Conservation (phyloP, 352 stramenopile genomes). For the Globisporangium canariense region DNA sequence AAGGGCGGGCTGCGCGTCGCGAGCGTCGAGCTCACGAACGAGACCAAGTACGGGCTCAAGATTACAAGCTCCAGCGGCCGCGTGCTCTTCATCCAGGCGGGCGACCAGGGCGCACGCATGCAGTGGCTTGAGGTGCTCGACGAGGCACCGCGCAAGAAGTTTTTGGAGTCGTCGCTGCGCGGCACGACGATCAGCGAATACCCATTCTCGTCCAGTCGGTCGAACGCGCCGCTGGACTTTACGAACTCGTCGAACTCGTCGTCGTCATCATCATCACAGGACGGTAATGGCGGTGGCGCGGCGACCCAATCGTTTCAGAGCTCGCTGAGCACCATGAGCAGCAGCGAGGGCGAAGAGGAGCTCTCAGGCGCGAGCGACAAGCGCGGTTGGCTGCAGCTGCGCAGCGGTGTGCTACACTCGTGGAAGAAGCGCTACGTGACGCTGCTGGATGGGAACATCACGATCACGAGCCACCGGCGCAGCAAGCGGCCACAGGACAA, state of each 20-base stretch:
- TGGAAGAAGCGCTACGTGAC: slow-evolving; percentile 62
- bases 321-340: slow-evolving; percentile 44
- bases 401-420: slow-evolving; percentile 29
- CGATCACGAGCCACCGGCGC: slow-evolving; percentile 29
- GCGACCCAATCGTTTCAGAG: slow-evolving; percentile 19
- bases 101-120: slow-evolving; percentile 35
- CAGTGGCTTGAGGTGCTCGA: slow-evolving; percentile 61
- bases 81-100: slow-evolving; percentile 54
- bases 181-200: slow-evolving; percentile 45
- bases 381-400: slow-evolving; percentile 48
- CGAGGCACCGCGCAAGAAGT: slow-evolving; percentile 33
- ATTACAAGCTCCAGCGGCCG: slow-evolving; percentile 63
- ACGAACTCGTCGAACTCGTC: slow-evolving; percentile 19
- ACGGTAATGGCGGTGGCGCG: neutral
- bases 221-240: slow-evolving; percentile 1
- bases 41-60: slow-evolving; percentile 54
- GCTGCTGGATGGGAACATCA: slow-evolving; percentile 43
- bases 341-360: slow-evolving; percentile 37
- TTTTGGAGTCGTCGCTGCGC: slow-evolving; percentile 27
- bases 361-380: slow-evolving; percentile 18
- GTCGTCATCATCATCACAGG: slow-evolving; percentile 11
- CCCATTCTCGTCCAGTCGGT: slow-evolving; percentile 6
- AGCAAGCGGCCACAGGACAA: slow-evolving; percentile 35
- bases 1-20: slow-evolving; percentile 54
- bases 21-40: slow-evolving; percentile 33